Evolutionary conservation across 345 rosid species (phyloP).

Genomic region (Odontarrhena argentea): DNA sequence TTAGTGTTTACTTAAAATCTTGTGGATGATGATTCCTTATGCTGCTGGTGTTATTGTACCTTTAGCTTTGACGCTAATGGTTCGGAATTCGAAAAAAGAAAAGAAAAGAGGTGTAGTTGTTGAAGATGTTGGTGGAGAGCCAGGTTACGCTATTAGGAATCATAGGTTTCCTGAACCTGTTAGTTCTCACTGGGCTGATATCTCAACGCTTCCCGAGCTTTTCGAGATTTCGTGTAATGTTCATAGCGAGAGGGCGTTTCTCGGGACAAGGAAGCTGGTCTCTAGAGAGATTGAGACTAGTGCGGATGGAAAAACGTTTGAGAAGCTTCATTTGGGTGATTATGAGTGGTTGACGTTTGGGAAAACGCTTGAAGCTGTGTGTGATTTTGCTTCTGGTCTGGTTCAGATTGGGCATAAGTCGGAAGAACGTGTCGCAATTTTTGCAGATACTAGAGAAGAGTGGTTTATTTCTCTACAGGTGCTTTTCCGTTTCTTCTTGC

Average conservation of each 20-base stretch:
- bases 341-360: constrained; percentile 83
- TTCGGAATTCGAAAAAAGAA: constrained; percentile 56
- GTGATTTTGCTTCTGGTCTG: constrained; percentile 83
- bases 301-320: constrained; percentile 72
- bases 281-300: constrained; percentile 64
- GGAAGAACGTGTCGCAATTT: constrained; percentile 87
- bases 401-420: constrained; percentile 67
- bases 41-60: constrained; percentile 73
- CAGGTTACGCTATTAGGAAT: constrained; percentile 74
- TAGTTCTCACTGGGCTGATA: constrained; percentile 71
- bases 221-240: constrained; percentile 75
- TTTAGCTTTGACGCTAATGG: constrained; percentile 60
- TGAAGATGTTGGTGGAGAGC: constrained; percentile 86
- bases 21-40: constrained; percentile 70
- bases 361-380: constrained; percentile 60
- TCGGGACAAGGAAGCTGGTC: constrained; percentile 77
- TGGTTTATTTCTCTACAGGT: constrained; percentile 99
- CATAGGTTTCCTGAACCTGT: constrained; percentile 54
- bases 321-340: constrained; percentile 95
- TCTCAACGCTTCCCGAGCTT: constrained; percentile 82
- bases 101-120: constrained; percentile 78
- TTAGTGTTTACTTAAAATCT: constrained; percentile 23
- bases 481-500: constrained; percentile 8
- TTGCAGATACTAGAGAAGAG: constrained; percentile 92
- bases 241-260: constrained; percentile 57